Evolutionary conservation across 2,329 filamentous ascomycete species (phyloP).

Genomic region (Penicillium thymicola): DNA sequence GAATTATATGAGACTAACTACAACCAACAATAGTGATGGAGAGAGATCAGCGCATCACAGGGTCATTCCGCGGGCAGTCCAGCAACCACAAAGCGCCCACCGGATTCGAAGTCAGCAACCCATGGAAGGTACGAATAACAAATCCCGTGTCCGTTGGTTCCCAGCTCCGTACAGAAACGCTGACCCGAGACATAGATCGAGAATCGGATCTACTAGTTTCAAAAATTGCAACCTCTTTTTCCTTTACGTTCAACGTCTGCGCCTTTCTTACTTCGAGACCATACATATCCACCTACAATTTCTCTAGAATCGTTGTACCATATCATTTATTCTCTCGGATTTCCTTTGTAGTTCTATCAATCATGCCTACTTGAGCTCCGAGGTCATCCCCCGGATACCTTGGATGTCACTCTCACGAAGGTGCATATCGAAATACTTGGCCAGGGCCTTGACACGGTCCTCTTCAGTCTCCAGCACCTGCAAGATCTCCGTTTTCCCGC

Average conservation of each 20-base stretch:
- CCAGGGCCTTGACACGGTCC: slow-evolving; percentile 53
- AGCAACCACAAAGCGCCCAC: slow-evolving; percentile 57
- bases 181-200: slow-evolving; percentile 36
- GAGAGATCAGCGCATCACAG: slow-evolving; percentile 61
- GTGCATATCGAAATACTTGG: slow-evolving; percentile 52
- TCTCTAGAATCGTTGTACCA: slow-evolving; percentile 26
- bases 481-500: slow-evolving; percentile 50
- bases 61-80: slow-evolving; percentile 59
- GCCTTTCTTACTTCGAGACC: slow-evolving; percentile 19
- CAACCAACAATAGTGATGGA: slow-evolving; percentile 58
- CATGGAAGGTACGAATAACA: slow-evolving; percentile 56
- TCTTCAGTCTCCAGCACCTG: slow-evolving; percentile 49
- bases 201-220: slow-evolving; percentile 38
- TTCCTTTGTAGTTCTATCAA: slow-evolving; percentile 8
- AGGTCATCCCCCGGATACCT: slow-evolving; percentile 51
- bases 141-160: background rate
- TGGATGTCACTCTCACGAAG: slow-evolving; percentile 50
- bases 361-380: slow-evolving; percentile 41
- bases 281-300: slow-evolving; percentile 27
- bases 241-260: slow-evolving; percentile 21
- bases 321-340: slow-evolving; percentile 9
- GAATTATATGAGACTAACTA: slow-evolving; percentile 18
- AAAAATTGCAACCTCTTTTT: slow-evolving; percentile 23
- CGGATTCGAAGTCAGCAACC: slow-evolving; percentile 65
- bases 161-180: background rate